Base-by-base conservation (phyloP, 1,284 basidiomycete genomes). In the Chondrostereum purpureum region DNA sequence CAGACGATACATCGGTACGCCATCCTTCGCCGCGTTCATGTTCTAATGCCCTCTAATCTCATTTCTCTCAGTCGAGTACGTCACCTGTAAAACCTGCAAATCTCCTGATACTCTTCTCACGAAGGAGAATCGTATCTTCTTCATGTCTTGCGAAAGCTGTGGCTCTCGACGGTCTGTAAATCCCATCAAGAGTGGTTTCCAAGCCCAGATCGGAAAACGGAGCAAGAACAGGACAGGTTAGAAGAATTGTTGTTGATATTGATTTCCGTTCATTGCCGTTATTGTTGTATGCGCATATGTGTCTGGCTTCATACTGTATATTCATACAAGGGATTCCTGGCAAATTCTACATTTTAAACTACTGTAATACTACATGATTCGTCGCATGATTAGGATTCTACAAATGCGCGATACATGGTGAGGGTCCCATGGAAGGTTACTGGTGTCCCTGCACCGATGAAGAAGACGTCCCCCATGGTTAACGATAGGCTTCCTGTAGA, bases 71-170 rank as follows among this genome's bases (percentile, higher is more conserved):
- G 94, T 95, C 56, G 95, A 99, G 71, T 99, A 99, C 70, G 96
- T 99, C 48, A 97, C 93, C 35, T 99, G 95, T 82, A 96, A 97
- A 71, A 99, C 95, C 33, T 99, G 95, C 80, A 98, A 97, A 72
- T 97, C 94, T 3, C 92, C 92, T 43, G 94, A 98, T 64, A 99
- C 95, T 4, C 78, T 95, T 16, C 79, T 99, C 39, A 88, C 88
- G 40, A 98, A 98, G 69, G 93, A 98, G 70, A 97, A 98, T 69
- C 90, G 95, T 69, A 92, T 99, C 62, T 98, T 95, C 77, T 99
- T 99, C 77, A 93, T 99, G 78, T 84, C 90, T 0, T 98, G 95
- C 73, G 90, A 96, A 69, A 86, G 89, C 18, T 97, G 92, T 62
- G 92, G 92, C 5, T 92, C 87, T 52, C 76, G 88, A 58, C 82